Evolutionary conservation across 148 eudicot genomes (phyloP), one percentile per base, ranked within the genome.

Genomic region (Salicornia ramosissima): DNA sequence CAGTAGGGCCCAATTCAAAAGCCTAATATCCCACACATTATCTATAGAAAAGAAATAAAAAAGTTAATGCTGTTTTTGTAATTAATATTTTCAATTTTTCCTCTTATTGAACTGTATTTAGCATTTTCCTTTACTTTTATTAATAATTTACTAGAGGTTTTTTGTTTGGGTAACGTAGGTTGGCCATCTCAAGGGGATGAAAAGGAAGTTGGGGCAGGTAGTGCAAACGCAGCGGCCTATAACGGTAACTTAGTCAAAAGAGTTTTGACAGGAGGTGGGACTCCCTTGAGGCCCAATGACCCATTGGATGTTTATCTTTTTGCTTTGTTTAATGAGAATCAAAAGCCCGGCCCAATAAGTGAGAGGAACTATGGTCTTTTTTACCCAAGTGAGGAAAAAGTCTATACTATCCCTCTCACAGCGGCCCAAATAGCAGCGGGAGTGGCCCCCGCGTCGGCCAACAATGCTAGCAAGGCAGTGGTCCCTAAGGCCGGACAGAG

Each of bases 311-410:
- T 90, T 13, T 93, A 74, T 42, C 36, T 92, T 10, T 92, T 92
- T 45, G 96, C 94, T 0, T 74, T 92, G 28, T 92, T 92, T 65
- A 93, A 93, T 39, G 98, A 93, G 70, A 76, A 93, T 36, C 68
- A 71, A 28, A 93, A 93, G 70, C 71, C 86, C 10, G 98, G 98
- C 58, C 88, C 94, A 36, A 84, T 82, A 0, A 88, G 95, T 0
- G 98, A 92, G 69, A 79, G 81, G 29, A 92, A 92, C 49, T 92
- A 86, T 54, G 98, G 98, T 42, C 88, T 92, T 2, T 93, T 90
- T 58, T 90, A 88, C 70, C 98, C 98, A 0, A 76, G 73, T 36
- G 81, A 84, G 73, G 30, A 84, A 50, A 86, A 85, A 59, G 98
- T 93, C 1, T 93, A 93, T 30, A 65, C 80, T 5, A 78, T 93